These are phyloP conservation scores for Actinomortierella wolfii DNA, from an alignment of 371 early-diverging fungal genomes.

Conservation along the genomic window DNA sequence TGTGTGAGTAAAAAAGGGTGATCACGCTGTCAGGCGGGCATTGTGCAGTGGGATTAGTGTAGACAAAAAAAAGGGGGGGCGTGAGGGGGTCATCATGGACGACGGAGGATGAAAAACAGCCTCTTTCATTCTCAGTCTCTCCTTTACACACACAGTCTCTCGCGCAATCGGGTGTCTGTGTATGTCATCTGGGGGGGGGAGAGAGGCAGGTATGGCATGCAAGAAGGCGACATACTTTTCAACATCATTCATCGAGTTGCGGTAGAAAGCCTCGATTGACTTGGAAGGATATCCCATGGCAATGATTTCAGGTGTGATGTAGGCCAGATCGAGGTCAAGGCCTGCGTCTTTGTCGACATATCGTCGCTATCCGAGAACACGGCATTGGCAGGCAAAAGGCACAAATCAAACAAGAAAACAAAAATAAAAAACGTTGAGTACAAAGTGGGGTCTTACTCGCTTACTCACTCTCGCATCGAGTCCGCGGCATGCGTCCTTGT, in stretches of 20 bases:
- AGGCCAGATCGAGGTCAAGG: constrained; percentile 70
- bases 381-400: not conserved
- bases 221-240: constrained; percentile 51
- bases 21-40: not conserved
- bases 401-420: not conserved
- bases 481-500: too few species aligned
- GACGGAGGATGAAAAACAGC: too few species aligned
- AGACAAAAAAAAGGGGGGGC: constrained; percentile 2
- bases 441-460: not conserved
- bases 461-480: not conserved
- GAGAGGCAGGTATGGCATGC: not conserved
- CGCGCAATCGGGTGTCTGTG: too few species aligned
- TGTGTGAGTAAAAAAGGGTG: not conserved
- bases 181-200: too few species aligned
- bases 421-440: not conserved
- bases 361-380: constrained; percentile 43
- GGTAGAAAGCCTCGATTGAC: constrained; percentile 67
- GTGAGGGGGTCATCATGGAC: too few species aligned
- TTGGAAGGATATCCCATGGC: constrained; percentile 76
- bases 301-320: constrained; percentile 66
- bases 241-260: constrained; percentile 63
- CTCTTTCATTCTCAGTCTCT: not conserved
- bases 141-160: not conserved
- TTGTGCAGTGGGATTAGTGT: not conserved
- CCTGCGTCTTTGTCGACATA: constrained; percentile 50